These are phyloP conservation scores for Penstemon newberryi DNA, from an alignment of 257 asterid species.

Conservation along the genomic window DNA sequence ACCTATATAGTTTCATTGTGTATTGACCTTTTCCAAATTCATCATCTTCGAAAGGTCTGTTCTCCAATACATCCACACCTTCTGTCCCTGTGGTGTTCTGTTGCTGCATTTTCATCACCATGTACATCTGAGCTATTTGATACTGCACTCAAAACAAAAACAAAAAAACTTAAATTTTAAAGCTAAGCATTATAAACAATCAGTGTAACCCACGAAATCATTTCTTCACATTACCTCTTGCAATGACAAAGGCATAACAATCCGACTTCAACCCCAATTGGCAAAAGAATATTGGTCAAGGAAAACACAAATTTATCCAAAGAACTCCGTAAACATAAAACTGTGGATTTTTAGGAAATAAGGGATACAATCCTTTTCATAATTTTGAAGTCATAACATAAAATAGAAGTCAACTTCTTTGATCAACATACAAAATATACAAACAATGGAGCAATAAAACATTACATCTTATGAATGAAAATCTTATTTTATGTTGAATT, in stretches of 20 bases:
- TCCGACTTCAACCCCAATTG: conserved; percentile 56
- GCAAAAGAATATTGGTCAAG: conserved; percentile 48
- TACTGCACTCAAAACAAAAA: conserved; percentile 48
- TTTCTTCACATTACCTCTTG: conserved; percentile 66
- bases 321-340: background rate
- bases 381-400: background rate
- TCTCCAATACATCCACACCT: conserved; percentile 93
- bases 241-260: conserved; percentile 84
- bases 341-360: background rate
- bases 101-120: conserved; percentile 91
- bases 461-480: background rate
- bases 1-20: conserved; percentile 65
- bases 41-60: conserved; percentile 69
- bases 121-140: conserved; percentile 88
- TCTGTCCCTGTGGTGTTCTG: conserved; percentile 69
- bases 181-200: background rate
- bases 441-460: conserved; percentile 7
- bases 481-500: background rate
- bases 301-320: conserved; percentile 21
- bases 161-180: background rate
- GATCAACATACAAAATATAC: background rate
- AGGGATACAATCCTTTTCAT: background rate
- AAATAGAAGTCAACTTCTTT: background rate
- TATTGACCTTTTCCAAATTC: conserved; percentile 78
- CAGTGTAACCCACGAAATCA: background rate